phyloP scores from a whole-genome alignment of 1,139 yeast species.

The Kodamaea plutei region DNA sequence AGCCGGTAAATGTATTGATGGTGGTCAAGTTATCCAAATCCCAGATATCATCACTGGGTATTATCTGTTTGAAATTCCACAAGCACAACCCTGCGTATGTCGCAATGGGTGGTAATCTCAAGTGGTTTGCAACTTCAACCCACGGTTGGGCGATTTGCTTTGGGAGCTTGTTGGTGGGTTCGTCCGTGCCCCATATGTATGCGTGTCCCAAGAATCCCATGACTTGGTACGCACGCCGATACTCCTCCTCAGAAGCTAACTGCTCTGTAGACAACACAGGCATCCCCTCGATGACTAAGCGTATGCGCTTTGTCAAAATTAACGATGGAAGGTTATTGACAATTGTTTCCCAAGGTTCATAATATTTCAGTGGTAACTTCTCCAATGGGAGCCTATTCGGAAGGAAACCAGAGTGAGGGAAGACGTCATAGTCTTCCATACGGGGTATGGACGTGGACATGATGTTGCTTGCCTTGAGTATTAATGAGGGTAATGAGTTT shows the following conservation, averaged over 20 bases:
- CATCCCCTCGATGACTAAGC: slow-evolving; percentile 56
- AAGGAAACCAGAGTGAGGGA: slow-evolving; percentile 69
- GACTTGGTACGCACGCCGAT: slow-evolving; percentile 75
- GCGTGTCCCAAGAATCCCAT: slow-evolving; percentile 82
- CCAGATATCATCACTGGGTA: slow-evolving; percentile 42
- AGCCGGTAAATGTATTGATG: slow-evolving; percentile 82
- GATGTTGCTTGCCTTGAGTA: not conserved
- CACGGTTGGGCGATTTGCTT: slow-evolving; percentile 67
- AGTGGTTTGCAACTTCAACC: slow-evolving; percentile 48
- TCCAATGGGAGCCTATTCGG: slow-evolving; percentile 65
- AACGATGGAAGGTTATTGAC: slow-evolving; percentile 68
- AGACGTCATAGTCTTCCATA: slow-evolving; percentile 64
- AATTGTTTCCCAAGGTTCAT: slow-evolving; percentile 73
- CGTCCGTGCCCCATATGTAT: slow-evolving; percentile 79
- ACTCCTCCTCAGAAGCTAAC: slow-evolving; percentile 43
- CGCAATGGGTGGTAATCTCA: slow-evolving; percentile 80
- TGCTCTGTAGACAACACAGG: slow-evolving; percentile 48
- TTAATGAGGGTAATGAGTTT: not conserved
- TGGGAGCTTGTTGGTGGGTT: slow-evolving; percentile 67
- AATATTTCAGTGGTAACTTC: slow-evolving; percentile 57
- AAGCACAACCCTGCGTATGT: slow-evolving; percentile 84
- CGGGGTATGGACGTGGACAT: slow-evolving; percentile 17
- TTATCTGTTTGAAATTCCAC: slow-evolving; percentile 76
- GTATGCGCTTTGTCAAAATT: slow-evolving; percentile 58
- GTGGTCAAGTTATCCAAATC: slow-evolving; percentile 72